Evolutionary conservation across 768 basidiomycete species (phyloP), one percentile per base, ranked within the genome.

Genomic region (Mycena indigotica): DNA sequence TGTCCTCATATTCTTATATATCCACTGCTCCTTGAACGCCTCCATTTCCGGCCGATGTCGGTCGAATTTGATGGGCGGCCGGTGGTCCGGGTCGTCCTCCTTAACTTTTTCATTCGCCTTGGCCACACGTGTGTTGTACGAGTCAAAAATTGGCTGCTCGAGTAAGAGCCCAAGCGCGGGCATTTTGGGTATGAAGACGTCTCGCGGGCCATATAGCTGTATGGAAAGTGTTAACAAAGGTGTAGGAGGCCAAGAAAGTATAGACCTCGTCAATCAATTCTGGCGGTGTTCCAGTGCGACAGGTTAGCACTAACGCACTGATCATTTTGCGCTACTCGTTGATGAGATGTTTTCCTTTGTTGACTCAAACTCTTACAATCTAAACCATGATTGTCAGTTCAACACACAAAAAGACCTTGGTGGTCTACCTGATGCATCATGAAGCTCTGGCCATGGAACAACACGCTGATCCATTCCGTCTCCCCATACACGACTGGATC

Each of bases 391-490:
- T 17, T 17, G 10, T 35, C 32, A 35, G 32, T 35, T 35, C 17
- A n/a, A n/a, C n/a, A n/a, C n/a, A n/a, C n/a, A n/a, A n/a, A n/a
- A n/a, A n/a, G n/a, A n/a, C n/a, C n/a, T n/a, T n/a, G 32, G 10
- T 8, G 32, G 32, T 17, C 52, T 66, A 95, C 95, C 80, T 99
- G 97, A 72, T 99, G 96, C 53, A 99, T 75, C 97, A 99, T 98
- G 72, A 99, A 99, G 65, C 93, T 95, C 72, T 99, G 97, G 0
- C 96, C 97, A 69, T 98, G 94, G 70, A 97, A 89, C 58, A 90
- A 77, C 19, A 98, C 87, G 44, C 89, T 90, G 41, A 98, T 84
- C 95, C 96, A 98, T 68, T 99, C 96, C 2, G 91, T 95, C 35
- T 87, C 87, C 21, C 91, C 93, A 60, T 93, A 88, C 2, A 96